A percentile compares a stretch with the other conserved stretches of the same genome.
Evolutionary conservation across 2,329 filamentous ascomycete species (phyloP).

Genomic region (Dothistroma septosporum): DNA sequence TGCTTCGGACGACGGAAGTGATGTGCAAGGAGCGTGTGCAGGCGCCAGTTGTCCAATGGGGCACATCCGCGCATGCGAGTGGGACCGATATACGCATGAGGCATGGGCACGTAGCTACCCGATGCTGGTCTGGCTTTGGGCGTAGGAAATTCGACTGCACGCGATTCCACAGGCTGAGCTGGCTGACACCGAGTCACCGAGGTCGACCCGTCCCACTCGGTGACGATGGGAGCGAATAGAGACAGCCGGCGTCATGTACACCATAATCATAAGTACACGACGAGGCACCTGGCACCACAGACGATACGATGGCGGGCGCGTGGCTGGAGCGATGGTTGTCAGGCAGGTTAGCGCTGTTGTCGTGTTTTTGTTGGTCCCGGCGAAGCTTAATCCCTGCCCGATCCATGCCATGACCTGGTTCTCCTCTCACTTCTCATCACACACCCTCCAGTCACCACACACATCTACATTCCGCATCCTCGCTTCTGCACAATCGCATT

Average conservation of each 20-base stretch:
- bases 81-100: slow-evolving; percentile 1
- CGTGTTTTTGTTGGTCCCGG: background rate
- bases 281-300: background rate
- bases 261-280: too few species aligned
- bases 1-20: background rate
- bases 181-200: background rate
- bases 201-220: background rate
- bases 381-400: background rate
- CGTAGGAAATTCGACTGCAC: background rate
- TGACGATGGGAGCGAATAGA: background rate
- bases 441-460: background rate
- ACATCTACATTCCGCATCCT: slow-evolving; percentile 1
- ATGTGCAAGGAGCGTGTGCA: background rate
- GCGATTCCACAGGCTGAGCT: too few species aligned
- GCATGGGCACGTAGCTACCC: background rate
- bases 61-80: slow-evolving; percentile 1
- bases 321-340: too few species aligned
- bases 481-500: slow-evolving; percentile 3
- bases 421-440: background rate
- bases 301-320: background rate
- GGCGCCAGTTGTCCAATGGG: slow-evolving; percentile 1
- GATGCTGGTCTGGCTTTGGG: slow-evolving; percentile 6
- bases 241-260: background rate
- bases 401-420: background rate
- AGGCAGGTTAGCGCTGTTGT: too few species aligned